Percentiles rank a stretch among this genome's conserved stretches.
These are phyloP conservation scores for Verbena officinalis DNA, from an alignment of 257 asterid species.

Conservation along the genomic window DNA sequence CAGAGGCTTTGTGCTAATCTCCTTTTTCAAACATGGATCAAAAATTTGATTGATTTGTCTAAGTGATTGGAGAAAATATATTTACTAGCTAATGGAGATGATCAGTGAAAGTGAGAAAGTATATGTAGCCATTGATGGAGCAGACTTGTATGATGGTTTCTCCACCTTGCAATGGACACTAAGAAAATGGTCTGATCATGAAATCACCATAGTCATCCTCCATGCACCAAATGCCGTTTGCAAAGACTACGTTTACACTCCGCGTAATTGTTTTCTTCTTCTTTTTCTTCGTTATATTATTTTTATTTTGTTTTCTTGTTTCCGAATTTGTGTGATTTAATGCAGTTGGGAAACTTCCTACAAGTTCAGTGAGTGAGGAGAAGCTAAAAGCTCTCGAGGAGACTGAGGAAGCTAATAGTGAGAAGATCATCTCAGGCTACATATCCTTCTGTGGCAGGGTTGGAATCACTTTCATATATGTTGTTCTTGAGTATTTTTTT, in stretches of 20 bases:
- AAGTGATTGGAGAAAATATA: no score
- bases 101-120: conserved; percentile 48
- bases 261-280: conserved; percentile 33
- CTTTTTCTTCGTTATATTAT: no score
- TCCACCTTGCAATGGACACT: conserved; percentile 61
- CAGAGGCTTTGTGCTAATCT: conserved; percentile 16
- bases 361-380: conserved; percentile 50
- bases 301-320: no score
- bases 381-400: conserved; percentile 46
- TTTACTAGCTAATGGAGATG: no score
- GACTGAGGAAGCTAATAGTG: conserved; percentile 40
- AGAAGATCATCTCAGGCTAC: conserved; percentile 38
- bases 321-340: not conserved
- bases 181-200: conserved; percentile 46
- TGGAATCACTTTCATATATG: not conserved
- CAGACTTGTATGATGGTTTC: conserved; percentile 60
- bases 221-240: conserved; percentile 43
- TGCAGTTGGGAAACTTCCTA: conserved; percentile 61
- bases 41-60: no score
- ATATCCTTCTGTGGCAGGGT: conserved; percentile 49
- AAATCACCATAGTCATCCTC: conserved; percentile 52
- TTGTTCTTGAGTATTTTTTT: not conserved
- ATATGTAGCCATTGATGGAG: conserved; percentile 69
- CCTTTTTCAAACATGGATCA: conserved; percentile 20
- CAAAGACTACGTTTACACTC: conserved; percentile 64